Conservation (phyloP, 225 moss, liverwort and hornwort species). For the Bryum argenteum region DNA sequence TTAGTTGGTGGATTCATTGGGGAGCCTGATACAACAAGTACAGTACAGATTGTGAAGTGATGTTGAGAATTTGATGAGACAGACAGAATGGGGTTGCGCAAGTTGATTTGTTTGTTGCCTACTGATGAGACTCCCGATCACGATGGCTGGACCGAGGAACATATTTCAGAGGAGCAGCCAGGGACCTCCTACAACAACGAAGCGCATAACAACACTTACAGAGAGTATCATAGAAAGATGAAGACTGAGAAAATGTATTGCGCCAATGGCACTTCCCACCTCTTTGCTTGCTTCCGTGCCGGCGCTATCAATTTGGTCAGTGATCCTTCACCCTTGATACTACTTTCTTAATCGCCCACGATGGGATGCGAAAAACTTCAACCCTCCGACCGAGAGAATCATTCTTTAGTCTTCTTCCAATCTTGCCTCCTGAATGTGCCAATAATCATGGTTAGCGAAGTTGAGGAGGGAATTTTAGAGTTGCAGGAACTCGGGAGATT, state of each 20-base stretch:
- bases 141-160: conserved; percentile 6
- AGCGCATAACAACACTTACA: background rate
- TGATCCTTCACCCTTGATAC: background rate
- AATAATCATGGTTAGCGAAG: background rate
- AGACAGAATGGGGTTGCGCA: conserved; percentile 34
- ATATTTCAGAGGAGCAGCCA: conserved; percentile 29
- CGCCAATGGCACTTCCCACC: conserved; percentile 36
- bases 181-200: conserved; percentile 39
- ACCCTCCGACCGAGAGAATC: background rate
- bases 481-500: background rate
- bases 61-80: background rate
- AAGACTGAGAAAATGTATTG: conserved; percentile 30
- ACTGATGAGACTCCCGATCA: conserved; percentile 27
- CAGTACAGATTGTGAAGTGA: background rate
- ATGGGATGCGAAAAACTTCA: background rate
- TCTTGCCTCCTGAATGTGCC: background rate
- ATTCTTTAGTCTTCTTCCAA: background rate
- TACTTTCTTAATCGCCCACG: background rate
- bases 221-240: conserved; percentile 9
- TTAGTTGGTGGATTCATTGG: background rate
- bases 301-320: conserved; percentile 59
- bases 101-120: conserved; percentile 37
- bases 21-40: background rate
- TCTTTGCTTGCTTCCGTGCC: conserved; percentile 57
- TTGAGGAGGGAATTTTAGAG: background rate